These are phyloP conservation scores for Verticillium nonalfalfae DNA, from an alignment of 2,329 filamentous ascomycete species.

Conservation along the genomic window DNA sequence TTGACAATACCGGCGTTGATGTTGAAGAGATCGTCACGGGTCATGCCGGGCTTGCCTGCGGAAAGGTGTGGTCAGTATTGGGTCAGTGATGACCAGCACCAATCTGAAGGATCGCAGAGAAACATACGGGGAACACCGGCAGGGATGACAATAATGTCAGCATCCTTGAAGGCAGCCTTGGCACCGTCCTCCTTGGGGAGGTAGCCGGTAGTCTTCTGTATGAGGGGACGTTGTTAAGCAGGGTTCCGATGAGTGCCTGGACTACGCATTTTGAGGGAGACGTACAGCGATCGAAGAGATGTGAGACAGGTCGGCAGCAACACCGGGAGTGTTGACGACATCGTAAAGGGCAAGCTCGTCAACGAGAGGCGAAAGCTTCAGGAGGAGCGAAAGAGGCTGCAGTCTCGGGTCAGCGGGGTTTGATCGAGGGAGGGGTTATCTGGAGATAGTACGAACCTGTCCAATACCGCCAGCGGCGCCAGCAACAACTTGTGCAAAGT, in stretches of 20 bases:
- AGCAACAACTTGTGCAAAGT: constrained; percentile 61
- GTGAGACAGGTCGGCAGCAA: constrained; percentile 93
- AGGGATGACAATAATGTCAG: constrained; percentile 94
- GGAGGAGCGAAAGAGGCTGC: constrained; percentile 89
- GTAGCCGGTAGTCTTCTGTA: constrained; percentile 77
- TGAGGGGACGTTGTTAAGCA: constrained; percentile 3
- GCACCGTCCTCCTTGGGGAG: constrained; percentile 81
- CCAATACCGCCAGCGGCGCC: constrained; percentile 98
- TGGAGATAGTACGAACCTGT: constrained; percentile 56
- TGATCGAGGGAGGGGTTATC: background rate
- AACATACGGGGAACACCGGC: constrained; percentile 91
- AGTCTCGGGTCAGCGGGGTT: background rate
- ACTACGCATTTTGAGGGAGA: constrained; percentile 3
- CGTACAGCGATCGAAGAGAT: constrained; percentile 82
- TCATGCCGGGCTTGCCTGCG: constrained; percentile 97
- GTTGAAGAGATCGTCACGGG: constrained; percentile 98
- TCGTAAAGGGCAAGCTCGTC: constrained; percentile 96
- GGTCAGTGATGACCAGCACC: background rate
- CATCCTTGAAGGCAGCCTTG: constrained; percentile 83
- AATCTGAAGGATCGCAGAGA: background rate
- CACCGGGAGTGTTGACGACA: constrained; percentile 98
- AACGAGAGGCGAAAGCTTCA: constrained; percentile 84
- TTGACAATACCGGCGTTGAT: constrained; percentile 98
- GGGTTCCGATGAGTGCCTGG: background rate
- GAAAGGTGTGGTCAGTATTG: constrained; percentile 12